A percentile compares a stretch with the other conserved stretches of the same genome.
These are phyloP conservation scores for Neurospora sp. DNA, from an alignment of 495 filamentous ascomycete species.

Conservation along the genomic window DNA sequence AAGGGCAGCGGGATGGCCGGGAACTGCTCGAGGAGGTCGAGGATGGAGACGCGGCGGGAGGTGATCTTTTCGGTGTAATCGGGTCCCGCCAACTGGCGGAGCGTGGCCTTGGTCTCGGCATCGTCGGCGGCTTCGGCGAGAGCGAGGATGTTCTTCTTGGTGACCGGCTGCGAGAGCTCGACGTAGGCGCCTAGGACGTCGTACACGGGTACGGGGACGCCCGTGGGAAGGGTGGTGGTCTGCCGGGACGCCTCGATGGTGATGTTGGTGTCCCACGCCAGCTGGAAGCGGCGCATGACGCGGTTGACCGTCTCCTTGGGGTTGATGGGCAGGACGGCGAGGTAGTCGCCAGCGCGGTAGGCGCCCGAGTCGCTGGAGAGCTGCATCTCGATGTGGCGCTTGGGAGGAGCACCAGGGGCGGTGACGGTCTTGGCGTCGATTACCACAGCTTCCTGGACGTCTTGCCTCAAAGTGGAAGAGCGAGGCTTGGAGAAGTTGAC, in stretches of 20 bases:
- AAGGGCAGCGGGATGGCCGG: constrained; percentile 47
- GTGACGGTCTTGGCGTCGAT: constrained; percentile 46
- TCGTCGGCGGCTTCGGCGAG: constrained; percentile 32
- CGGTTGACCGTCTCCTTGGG: constrained; percentile 46
- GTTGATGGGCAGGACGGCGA: constrained; percentile 64
- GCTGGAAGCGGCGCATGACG: constrained; percentile 37
- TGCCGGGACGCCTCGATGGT: constrained; percentile 33
- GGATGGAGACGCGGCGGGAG: constrained; percentile 47
- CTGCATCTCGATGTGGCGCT: constrained; percentile 56
- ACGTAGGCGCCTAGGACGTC: constrained; percentile 61
- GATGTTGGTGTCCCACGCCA: constrained; percentile 54
- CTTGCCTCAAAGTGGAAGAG: constrained; percentile 52
- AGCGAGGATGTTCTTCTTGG: constrained; percentile 41
- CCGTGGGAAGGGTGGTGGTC: constrained; percentile 49
- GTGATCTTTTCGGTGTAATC: constrained; percentile 44
- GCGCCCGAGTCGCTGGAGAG: constrained; percentile 50
- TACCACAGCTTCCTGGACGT: constrained; percentile 54
- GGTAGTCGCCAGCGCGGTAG: constrained; percentile 66
- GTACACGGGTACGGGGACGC: constrained; percentile 46
- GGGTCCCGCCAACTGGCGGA: constrained; percentile 39
- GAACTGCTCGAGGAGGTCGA: constrained; percentile 55
- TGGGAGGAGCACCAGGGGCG: constrained; percentile 41
- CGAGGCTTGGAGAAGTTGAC: constrained; percentile 51
- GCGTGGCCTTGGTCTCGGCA: constrained; percentile 25
- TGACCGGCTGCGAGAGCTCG: constrained; percentile 61